Conservation (phyloP, 2,329 filamentous ascomycete species). For the Escovopsis sp. region DNA sequence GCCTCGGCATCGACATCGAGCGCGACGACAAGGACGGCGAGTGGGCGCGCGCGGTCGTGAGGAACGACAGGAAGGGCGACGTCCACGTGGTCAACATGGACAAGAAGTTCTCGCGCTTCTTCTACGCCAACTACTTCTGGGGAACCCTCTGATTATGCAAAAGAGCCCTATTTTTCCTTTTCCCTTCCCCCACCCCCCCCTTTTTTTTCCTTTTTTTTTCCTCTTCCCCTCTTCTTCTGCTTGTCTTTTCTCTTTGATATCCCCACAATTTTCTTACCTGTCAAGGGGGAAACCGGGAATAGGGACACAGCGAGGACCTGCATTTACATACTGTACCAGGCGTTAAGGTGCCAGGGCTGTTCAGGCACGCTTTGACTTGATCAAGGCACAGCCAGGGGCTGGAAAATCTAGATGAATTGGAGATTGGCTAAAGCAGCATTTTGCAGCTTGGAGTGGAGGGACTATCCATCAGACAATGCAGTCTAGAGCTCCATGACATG, state of each 20-base stretch:
- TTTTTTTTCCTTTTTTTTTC: not conserved
- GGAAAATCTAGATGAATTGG: not conserved
- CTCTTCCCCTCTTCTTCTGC: not conserved
- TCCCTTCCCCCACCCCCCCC: not conserved
- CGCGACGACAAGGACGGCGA: conserved; percentile 57
- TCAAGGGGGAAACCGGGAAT: too few relatives aligned
- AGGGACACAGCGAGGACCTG: too few relatives aligned
- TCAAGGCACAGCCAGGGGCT: too few relatives aligned
- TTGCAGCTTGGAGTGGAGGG: not conserved
- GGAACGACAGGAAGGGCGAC: conserved; percentile 76
- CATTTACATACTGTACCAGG: too few relatives aligned
- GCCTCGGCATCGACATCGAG: conserved; percentile 80
- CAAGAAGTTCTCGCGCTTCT: conserved; percentile 77
- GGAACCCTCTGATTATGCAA: conserved; percentile 48
- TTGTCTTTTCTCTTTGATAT: too few relatives aligned
- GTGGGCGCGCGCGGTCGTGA: conserved; percentile 72
- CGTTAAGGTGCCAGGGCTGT: too few relatives aligned
- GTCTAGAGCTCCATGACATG: too few relatives aligned
- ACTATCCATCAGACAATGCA: too few relatives aligned
- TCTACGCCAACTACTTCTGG: conserved; percentile 96
- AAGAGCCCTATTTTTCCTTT: not conserved
- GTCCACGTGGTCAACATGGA: conserved; percentile 93
- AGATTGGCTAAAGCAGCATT: not conserved
- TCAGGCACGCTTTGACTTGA: too few relatives aligned
- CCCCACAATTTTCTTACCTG: too few relatives aligned